phyloP scores from a whole-genome alignment of 352 stramenopile genomes.

The Globisporangium cylindrosporum region DNA sequence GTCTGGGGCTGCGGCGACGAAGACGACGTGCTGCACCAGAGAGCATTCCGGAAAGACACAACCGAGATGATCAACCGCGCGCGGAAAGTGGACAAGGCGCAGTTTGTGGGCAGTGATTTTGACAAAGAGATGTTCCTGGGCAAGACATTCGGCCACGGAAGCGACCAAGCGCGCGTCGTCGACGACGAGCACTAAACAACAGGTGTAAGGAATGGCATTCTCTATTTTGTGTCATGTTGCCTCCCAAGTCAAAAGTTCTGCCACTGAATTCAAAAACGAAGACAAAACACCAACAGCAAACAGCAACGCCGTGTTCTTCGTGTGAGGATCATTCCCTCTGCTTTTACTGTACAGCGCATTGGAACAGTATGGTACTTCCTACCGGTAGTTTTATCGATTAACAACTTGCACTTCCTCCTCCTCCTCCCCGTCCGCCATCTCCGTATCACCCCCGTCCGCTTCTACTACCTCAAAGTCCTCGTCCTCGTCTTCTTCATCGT shows the following conservation, averaged over 20 bases:
- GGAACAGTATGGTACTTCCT: constrained; percentile 2
- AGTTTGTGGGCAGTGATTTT: constrained; percentile 82
- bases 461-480: constrained; percentile 33
- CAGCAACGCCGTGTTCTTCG: background rate
- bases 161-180: constrained; percentile 54
- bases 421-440: constrained; percentile 18
- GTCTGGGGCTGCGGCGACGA: constrained; percentile 79
- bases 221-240: background rate
- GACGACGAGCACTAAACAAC: constrained; percentile 56
- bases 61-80: constrained; percentile 81
- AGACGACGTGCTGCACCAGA: constrained; percentile 46
- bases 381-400: constrained; percentile 18
- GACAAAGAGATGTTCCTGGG: constrained; percentile 79
- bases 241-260: background rate
- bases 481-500: constrained; percentile 29
- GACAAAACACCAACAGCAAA: background rate
- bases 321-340: background rate
- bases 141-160: constrained; percentile 78
- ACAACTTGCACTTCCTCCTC: constrained; percentile 11
- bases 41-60: constrained; percentile 69
- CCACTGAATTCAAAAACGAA: background rate
- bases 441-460: constrained; percentile 18
- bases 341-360: constrained; percentile 2
- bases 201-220: background rate
- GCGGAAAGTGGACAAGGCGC: constrained; percentile 84